Evolutionary conservation across 2,329 filamentous ascomycete species (phyloP).

Genomic region (Ceratocystis eucalypticola): DNA sequence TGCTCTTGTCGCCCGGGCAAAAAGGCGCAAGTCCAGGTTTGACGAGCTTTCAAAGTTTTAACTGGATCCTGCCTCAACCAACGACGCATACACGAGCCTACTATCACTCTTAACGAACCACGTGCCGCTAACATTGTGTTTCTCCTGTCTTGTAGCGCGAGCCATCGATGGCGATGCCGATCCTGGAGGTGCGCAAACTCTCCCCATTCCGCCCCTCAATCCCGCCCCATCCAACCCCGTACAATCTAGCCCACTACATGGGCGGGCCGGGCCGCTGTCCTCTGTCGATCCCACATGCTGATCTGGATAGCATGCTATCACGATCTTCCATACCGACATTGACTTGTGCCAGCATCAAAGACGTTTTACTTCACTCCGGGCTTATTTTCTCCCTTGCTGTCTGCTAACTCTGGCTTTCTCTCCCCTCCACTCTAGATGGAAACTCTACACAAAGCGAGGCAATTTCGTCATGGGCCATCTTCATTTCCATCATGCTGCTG

Average conservation of each 20-base stretch:
- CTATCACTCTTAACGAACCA: no score
- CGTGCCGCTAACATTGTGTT: slow-evolving; percentile 14
- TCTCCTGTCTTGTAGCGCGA: slow-evolving; percentile 15
- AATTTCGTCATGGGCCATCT: slow-evolving; percentile 89
- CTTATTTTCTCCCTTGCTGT: not conserved
- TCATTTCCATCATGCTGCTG: slow-evolving; percentile 88
- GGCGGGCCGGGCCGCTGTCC: not conserved
- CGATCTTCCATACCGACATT: not conserved
- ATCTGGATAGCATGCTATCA: not conserved
- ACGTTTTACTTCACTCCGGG: not conserved
- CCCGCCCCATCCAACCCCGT: slow-evolving; percentile 17
- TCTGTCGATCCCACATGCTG: not conserved
- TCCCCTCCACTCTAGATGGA: slow-evolving; percentile 34
- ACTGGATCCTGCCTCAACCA: not conserved
- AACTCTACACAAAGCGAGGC: slow-evolving; percentile 88
- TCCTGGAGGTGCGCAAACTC: slow-evolving; percentile 20
- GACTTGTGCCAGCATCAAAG: not conserved
- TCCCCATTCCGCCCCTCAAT: slow-evolving; percentile 12
- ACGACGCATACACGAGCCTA: not conserved
- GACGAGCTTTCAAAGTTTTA: not conserved
- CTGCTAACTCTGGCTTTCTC: not conserved
- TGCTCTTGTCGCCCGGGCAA: not conserved
- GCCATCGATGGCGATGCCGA: slow-evolving; percentile 20
- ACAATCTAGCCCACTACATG: not conserved
- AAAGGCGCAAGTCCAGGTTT: not conserved